Evolutionary conservation across 129 eudicot species (phyloP).

Genomic region (Rutidosis leptorrhynchoides): DNA sequence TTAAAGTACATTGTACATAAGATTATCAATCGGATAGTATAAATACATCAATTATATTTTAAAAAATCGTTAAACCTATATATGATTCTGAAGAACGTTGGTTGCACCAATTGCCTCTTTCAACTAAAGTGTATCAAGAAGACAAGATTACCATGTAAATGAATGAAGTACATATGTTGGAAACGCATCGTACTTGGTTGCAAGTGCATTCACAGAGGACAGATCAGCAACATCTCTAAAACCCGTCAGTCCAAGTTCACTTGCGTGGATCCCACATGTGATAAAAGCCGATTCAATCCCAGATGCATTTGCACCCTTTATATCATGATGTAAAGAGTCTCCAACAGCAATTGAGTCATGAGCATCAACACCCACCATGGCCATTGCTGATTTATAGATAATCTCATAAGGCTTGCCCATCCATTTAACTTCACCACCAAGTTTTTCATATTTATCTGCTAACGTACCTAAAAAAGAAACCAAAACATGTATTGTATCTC

Average conservation of each 20-base stretch:
- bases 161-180: slow-evolving; percentile 75
- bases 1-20: too few species aligned
- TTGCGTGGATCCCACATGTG: slow-evolving; percentile 85
- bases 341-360: slow-evolving; percentile 85
- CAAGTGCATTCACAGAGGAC: slow-evolving; percentile 52
- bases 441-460: slow-evolving; percentile 74
- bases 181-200: slow-evolving; percentile 57
- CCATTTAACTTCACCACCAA: slow-evolving; percentile 95
- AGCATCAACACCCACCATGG: slow-evolving; percentile 71
- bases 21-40: too few species aligned
- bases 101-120: background rate
- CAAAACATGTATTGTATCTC: background rate
- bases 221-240: slow-evolving; percentile 64
- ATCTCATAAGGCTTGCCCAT: slow-evolving; percentile 77
- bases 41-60: too few species aligned
- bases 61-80: too few species aligned
- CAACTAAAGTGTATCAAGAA: slow-evolving; percentile 22
- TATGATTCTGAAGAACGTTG: background rate
- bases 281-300: slow-evolving; percentile 66
- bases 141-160: slow-evolving; percentile 61
- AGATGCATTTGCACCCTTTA: slow-evolving; percentile 90
- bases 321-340: slow-evolving; percentile 92
- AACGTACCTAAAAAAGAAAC: slow-evolving; percentile 57
- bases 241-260: slow-evolving; percentile 59
- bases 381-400: slow-evolving; percentile 76